Percentiles rank a stretch among this genome's conserved stretches.
Evolutionary conservation across 2,329 filamentous ascomycete species (phyloP).

Genomic region (Grosmannia huntii): DNA sequence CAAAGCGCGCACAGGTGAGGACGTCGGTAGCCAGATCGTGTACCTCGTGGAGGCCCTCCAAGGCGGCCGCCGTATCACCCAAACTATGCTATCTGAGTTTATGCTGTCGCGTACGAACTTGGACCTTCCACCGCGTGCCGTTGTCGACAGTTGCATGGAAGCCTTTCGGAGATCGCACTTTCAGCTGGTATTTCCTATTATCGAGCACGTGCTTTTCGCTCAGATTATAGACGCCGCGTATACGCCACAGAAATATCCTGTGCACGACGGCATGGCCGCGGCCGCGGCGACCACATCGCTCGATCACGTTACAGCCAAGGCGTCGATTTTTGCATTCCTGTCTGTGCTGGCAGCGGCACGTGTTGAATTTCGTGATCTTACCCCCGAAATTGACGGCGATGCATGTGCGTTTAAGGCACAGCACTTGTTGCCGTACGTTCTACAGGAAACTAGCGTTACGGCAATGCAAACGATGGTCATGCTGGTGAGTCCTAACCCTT

Average conservation of each 20-base stretch:
- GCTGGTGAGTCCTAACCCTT: constrained; percentile 26
- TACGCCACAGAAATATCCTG: neutral
- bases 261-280: neutral
- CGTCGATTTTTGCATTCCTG: constrained; percentile 36
- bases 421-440: constrained; percentile 26
- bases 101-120: neutral
- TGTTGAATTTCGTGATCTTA: neutral
- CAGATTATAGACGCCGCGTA: constrained; percentile 34
- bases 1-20: constrained; percentile 26
- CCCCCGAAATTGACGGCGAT: constrained; percentile 24
- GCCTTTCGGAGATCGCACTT: constrained; percentile 23
- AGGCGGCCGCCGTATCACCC: neutral
- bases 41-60: constrained; percentile 13
- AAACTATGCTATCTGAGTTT: neutral
- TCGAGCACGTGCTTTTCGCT: constrained; percentile 33
- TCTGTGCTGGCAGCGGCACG: constrained; percentile 19
- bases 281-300: constrained; percentile 5
- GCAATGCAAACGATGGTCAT: constrained; percentile 33
- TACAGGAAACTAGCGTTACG: constrained; percentile 29
- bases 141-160: constrained; percentile 18
- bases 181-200: constrained; percentile 32
- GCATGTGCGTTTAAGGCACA: constrained; percentile 27
- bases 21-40: constrained; percentile 12
- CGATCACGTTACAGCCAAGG: constrained; percentile 25
- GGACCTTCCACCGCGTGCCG: constrained; percentile 1